Evolutionary conservation across 352 stramenopile species (phyloP), one percentile per base, ranked within the genome.

Genomic region (Globisporangium parvum): DNA sequence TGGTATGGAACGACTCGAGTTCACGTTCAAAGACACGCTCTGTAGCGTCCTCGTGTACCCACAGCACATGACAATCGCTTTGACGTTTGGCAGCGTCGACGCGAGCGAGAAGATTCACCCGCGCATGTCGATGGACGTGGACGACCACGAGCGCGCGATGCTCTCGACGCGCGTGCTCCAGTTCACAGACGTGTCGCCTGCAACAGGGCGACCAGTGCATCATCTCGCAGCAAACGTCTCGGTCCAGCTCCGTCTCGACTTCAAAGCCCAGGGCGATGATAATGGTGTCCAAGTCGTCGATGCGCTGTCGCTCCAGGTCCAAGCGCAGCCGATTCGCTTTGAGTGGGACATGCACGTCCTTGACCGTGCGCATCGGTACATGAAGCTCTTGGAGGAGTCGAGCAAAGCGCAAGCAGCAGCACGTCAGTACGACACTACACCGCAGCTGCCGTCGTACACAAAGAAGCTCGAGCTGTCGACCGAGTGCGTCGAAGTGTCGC

Each of bases 301-400:
- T 31, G 79, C 69, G 4, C 53, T 91, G 18, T 63, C 70, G 10
- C 59, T 93, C n/a, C 72, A 80, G 53, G 67, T 92, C 41, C 85
- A 88, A 42, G 66, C 74, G 3, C 85, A 93, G 35, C 84, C 85
- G 6, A 66, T 95, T 44, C 53, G 91, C 2, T 51, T 95, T 11
- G 85, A 95, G 68, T 92, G 72, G 73, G 85, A 95, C 71, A 91
- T 93, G 84, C 86, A 91, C 62, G 61, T 95, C 39, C 65, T 95
- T 21, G 79, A 94, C 62, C 77, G 85, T 51, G 71, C 81, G 1
- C 75, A 91, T 57, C 74, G 79, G 17, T 63, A 90, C 40, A 74
- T 93, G 70, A 78, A 80, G 23, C 47, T 93, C 23, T 57, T 92
- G 55, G 81, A 93, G 66, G 75, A 88, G 42, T 73, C 73, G 0